A percentile compares a stretch with the other conserved stretches of the same genome.
phyloP scores from a whole-genome alignment of 371 early-diverging fungal species.

The Mucor ambiguus region DNA sequence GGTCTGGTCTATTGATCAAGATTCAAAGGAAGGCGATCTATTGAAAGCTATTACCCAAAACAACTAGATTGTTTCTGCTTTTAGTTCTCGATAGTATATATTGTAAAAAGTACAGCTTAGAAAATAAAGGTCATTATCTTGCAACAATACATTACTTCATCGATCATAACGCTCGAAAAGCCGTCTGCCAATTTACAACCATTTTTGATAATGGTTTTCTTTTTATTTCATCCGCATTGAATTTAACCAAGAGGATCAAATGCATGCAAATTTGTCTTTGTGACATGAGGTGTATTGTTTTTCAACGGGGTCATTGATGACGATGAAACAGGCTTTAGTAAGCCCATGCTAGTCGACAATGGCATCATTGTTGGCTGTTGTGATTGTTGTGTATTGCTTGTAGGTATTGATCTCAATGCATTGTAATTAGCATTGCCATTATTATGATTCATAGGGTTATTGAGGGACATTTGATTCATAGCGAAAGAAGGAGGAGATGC shows the following conservation, averaged over 20 bases:
- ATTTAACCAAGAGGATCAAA: slow-evolving; percentile 46
- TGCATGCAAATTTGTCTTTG: slow-evolving; percentile 33
- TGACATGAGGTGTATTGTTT: slow-evolving; percentile 12
- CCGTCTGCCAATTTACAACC: too few relatives aligned
- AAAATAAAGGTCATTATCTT: too few relatives aligned
- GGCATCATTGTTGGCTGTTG: slow-evolving; percentile 16
- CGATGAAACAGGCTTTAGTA: slow-evolving; percentile 29
- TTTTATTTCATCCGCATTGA: too few relatives aligned
- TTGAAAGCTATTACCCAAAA: slow-evolving; percentile 20
- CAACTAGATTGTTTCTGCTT: background rate
- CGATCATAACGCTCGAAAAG: too few relatives aligned
- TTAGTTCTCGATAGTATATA: background rate
- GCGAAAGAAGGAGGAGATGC: background rate
- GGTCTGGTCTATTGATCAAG: slow-evolving; percentile 48
- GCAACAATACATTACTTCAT: too few relatives aligned
- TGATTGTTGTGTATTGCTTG: background rate
- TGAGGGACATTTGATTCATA: slow-evolving; percentile 13
- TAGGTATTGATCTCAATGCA: background rate
- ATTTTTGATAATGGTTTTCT: too few relatives aligned
- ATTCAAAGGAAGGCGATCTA: slow-evolving; percentile 28
- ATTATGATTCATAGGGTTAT: background rate
- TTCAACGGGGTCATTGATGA: background rate
- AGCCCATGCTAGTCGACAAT: slow-evolving; percentile 27
- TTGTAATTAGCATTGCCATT: slow-evolving; percentile 7
- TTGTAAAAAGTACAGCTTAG: background rate